Percentiles rank a stretch among this genome's conserved stretches.
These are phyloP conservation scores for Aaosphaeria arxii DNA, from an alignment of 2,329 filamentous ascomycete species.

Conservation along the genomic window DNA sequence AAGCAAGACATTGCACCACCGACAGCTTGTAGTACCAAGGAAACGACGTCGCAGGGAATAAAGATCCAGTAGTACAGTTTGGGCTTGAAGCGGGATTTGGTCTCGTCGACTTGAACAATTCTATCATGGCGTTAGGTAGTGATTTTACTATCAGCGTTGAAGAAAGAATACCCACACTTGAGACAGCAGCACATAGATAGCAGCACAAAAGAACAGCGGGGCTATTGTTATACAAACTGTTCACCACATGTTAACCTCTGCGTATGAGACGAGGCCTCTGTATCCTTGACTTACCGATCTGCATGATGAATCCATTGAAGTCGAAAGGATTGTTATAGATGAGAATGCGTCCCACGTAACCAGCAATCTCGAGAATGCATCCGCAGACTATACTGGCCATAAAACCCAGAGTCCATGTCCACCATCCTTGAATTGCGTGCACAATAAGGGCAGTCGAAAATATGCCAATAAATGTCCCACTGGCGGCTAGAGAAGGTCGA, in stretches of 20 bases:
- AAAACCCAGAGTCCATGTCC: slow-evolving; percentile 51
- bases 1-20: slow-evolving; percentile 2
- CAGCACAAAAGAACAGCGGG: slow-evolving; percentile 11
- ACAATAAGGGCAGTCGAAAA: background rate
- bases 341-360: slow-evolving; percentile 51
- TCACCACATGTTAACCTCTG: background rate
- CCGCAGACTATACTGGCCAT: slow-evolving; percentile 44
- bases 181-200: slow-evolving; percentile 7
- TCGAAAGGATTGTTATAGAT: slow-evolving; percentile 11
- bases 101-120: background rate
- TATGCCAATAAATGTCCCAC: background rate
- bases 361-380: slow-evolving; percentile 48
- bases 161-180: slow-evolving; percentile 6
- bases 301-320: slow-evolving; percentile 7
- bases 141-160: background rate
- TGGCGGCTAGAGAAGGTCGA: background rate
- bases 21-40: slow-evolving; percentile 4
- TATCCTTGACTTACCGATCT: slow-evolving; percentile 4
- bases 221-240: slow-evolving; percentile 11
- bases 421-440: slow-evolving; percentile 30
- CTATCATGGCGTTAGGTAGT: background rate
- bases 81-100: slow-evolving; percentile 4
- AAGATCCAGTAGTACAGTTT: slow-evolving; percentile 6
- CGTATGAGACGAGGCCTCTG: background rate
- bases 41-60: slow-evolving; percentile 8